These are phyloP conservation scores for Colletotrichum limetticola DNA, from an alignment of 2,329 filamentous ascomycete species.

Conservation along the genomic window DNA sequence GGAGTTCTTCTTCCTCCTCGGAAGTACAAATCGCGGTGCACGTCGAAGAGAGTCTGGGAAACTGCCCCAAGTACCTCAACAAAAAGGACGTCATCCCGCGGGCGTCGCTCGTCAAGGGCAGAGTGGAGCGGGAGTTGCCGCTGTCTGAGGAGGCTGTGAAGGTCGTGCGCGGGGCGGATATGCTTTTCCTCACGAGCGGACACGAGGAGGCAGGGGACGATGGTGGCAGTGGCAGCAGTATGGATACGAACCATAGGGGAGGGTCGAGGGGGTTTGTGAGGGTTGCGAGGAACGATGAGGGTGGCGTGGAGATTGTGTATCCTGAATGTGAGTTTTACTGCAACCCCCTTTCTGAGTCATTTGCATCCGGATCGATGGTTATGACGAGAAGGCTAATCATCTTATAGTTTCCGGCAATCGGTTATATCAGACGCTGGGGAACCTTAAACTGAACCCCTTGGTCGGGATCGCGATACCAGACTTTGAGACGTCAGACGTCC, in stretches of 20 bases:
- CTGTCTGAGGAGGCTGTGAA: conserved; percentile 66
- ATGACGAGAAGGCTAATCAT: not conserved
- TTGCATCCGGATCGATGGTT: not conserved
- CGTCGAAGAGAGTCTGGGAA: conserved; percentile 79
- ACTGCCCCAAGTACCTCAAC: conserved; percentile 91
- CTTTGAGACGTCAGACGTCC: conserved; percentile 76
- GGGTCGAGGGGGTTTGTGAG: conserved; percentile 80
- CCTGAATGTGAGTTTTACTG: conserved; percentile 70
- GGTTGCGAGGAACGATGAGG: conserved; percentile 66
- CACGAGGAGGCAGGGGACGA: conserved; percentile 54
- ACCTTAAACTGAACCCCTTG: conserved; percentile 73
- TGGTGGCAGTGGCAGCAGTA: conserved; percentile 55
- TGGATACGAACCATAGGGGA: conserved; percentile 88
- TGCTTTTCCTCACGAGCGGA: conserved; percentile 81
- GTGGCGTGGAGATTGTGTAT: conserved; percentile 69
- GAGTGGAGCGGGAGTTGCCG: conserved; percentile 45
- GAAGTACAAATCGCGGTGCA: conserved; percentile 69
- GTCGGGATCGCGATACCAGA: conserved; percentile 80
- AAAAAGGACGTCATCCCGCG: conserved; percentile 68
- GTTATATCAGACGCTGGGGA: conserved; percentile 85
- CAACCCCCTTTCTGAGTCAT: not conserved
- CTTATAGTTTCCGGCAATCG: conserved; percentile 76
- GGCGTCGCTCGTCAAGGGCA: conserved; percentile 1
- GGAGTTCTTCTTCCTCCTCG: not conserved
- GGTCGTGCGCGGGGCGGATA: conserved; percentile 72